Percentiles rank a stretch among this genome's conserved stretches.
Evolutionary conservation across 192 early-diverging fungal genomes (phyloP).

Genomic region (Backusella mclennaniae): DNA sequence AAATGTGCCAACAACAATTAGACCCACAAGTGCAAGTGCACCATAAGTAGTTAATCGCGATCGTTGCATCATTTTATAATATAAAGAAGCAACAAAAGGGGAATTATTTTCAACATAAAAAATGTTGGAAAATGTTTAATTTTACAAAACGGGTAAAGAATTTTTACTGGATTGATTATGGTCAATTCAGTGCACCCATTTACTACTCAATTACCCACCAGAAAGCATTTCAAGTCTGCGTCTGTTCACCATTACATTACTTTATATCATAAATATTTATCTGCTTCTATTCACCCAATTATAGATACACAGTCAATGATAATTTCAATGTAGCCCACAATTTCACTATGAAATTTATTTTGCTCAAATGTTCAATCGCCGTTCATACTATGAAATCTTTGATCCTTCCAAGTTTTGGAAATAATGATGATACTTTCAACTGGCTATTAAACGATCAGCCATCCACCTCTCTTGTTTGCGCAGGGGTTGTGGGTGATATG

Average conservation of each 20-base stretch:
- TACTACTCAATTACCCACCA: too few species aligned
- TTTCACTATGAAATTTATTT: neutral
- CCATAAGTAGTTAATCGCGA: neutral
- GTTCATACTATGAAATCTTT: neutral
- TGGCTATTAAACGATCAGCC: conserved; percentile 4
- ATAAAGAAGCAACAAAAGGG: neutral
- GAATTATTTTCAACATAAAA: neutral
- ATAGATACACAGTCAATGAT: too few species aligned
- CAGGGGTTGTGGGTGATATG: neutral
- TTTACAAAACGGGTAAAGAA: neutral
- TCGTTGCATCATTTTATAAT: neutral
- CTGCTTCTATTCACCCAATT: too few species aligned
- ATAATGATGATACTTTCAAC: conserved; percentile 17
- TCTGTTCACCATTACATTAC: too few species aligned
- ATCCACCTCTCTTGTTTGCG: neutral
- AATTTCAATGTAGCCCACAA: neutral
- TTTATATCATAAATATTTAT: too few species aligned
- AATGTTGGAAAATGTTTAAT: neutral
- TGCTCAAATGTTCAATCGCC: neutral
- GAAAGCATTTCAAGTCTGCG: too few species aligned
- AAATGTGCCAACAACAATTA: neutral
- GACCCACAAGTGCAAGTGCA: neutral
- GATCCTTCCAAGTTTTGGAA: conserved; percentile 25
- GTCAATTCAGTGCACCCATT: too few species aligned
- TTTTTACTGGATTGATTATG: neutral